These are phyloP conservation scores for Ceratocystis ficicola DNA, from an alignment of 2,329 filamentous ascomycete genomes.

Conservation along the genomic window DNA sequence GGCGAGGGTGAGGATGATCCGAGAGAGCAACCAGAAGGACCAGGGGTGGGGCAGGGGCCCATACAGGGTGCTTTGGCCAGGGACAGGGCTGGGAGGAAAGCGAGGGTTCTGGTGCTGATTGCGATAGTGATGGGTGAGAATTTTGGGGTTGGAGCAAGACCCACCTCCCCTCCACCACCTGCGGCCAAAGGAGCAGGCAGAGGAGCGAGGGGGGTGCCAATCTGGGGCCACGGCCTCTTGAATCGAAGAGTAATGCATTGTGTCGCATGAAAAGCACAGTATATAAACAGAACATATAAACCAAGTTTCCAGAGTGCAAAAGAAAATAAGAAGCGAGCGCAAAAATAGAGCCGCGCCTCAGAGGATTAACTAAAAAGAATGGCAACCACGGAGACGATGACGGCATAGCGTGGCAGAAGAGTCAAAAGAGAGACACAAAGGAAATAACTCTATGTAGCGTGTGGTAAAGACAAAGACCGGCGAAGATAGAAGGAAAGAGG, in stretches of 20 bases:
- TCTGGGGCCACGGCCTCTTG: background rate
- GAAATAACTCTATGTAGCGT: too few species aligned
- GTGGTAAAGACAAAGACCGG: background rate
- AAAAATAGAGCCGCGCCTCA: conserved; percentile 9
- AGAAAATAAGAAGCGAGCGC: background rate
- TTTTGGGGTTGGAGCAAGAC: background rate
- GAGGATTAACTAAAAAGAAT: background rate
- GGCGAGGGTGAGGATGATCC: conserved; percentile 2
- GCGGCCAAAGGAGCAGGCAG: background rate
- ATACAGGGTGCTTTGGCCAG: background rate
- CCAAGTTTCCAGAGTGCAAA: background rate
- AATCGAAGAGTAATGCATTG: background rate
- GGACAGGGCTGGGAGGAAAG: background rate
- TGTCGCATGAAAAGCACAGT: background rate
- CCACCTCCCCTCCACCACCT: too few species aligned
- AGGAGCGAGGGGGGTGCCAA: background rate
- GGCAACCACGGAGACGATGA: background rate
- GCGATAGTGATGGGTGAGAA: background rate
- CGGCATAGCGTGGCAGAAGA: too few species aligned
- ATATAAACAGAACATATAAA: conserved; percentile 1
- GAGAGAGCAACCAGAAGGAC: conserved; percentile 3
- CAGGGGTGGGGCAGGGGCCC: background rate
- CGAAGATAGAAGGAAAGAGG: background rate
- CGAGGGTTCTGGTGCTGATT: background rate
- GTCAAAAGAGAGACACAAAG: too few species aligned